Evolutionary conservation across 768 basidiomycete genomes (phyloP), one percentile per base, ranked within the genome.

Genomic region (Amanita phalloides): DNA sequence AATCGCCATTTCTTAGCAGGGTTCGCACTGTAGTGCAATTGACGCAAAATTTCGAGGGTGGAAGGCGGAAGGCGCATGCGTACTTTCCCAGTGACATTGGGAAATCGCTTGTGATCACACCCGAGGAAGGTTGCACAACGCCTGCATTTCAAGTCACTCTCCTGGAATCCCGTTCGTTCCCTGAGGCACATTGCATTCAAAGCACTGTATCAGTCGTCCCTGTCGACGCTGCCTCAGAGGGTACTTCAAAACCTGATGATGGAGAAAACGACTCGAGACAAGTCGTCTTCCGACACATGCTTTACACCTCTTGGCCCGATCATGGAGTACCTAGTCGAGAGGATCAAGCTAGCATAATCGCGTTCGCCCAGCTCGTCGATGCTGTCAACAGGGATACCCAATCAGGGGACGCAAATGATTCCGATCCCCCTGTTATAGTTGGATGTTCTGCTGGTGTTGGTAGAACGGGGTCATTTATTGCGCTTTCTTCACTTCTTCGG

Each of bases 391-490:
- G 73, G 54, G 73, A 77, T 55, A 57, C 60, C 8, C 49, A 57
- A 26, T 46, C 56, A 32, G 62, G 65, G 51, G 58, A 55, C 42
- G 53, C 66, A 17, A 55, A 66, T 28, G 76, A 83, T 57, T 69
- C 76, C 11, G 82, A 85, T 55, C 84, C 86, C n/a, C 89, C 89
- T 0, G 76, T 87, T 55, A 77, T 93, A 58, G 76, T 89, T 28
- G 80, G 86, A 55, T 94, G 91, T 61, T 91, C 89, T 25, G 91
- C 92, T 1, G 91, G 91, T 3, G 74, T 93, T 53, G 91, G 91
- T 3, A 77, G 91, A 33, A 91, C 91, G 3, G 91, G 91, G 14
- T 78, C 90, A 5, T 91, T 90, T 66, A 86, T 94, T 61, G 81
- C 86, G 0, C 61, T 91, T 37, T 80, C 80, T 7, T 92, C 90